Conservation (phyloP, 2,329 filamentous ascomycete genomes). For the Neofusicoccum parvum region DNA sequence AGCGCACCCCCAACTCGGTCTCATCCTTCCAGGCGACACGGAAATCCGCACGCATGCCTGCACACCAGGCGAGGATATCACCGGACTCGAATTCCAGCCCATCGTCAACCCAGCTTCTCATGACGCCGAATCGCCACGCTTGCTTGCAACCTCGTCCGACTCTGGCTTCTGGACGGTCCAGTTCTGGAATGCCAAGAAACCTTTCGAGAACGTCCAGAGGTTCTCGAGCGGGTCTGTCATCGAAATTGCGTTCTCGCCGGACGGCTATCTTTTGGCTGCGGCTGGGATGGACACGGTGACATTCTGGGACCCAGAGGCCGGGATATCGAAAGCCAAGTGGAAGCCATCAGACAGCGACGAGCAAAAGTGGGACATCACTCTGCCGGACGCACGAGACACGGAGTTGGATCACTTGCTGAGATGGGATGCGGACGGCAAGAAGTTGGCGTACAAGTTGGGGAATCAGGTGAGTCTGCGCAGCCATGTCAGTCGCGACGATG, state of each 20-base stretch:
- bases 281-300: constrained; percentile 47
- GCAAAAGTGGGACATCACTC: constrained; percentile 21
- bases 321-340: constrained; percentile 40
- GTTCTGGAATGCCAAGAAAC: constrained; percentile 44
- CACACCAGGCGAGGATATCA: constrained; percentile 37
- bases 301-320: constrained; percentile 46
- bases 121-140: constrained; percentile 29
- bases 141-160: constrained; percentile 45
- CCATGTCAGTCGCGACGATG: background rate
- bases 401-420: constrained; percentile 33
- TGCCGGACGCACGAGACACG: constrained; percentile 31
- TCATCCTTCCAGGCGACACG: constrained; percentile 38
- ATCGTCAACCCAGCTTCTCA: constrained; percentile 21
- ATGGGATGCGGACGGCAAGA: constrained; percentile 43
- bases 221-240: constrained; percentile 39
- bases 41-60: constrained; percentile 37
- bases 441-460: constrained; percentile 39
- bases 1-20: constrained; percentile 33
- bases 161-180: constrained; percentile 38
- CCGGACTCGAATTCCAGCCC: constrained; percentile 46
- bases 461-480: constrained; percentile 34
- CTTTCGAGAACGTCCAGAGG: constrained; percentile 35
- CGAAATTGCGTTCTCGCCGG: constrained; percentile 48
- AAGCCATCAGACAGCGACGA: constrained; percentile 26
- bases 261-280: constrained; percentile 46